Conservation (phyloP, 2,329 filamentous ascomycete species). For the Magnaporthiopsis poae region DNA sequence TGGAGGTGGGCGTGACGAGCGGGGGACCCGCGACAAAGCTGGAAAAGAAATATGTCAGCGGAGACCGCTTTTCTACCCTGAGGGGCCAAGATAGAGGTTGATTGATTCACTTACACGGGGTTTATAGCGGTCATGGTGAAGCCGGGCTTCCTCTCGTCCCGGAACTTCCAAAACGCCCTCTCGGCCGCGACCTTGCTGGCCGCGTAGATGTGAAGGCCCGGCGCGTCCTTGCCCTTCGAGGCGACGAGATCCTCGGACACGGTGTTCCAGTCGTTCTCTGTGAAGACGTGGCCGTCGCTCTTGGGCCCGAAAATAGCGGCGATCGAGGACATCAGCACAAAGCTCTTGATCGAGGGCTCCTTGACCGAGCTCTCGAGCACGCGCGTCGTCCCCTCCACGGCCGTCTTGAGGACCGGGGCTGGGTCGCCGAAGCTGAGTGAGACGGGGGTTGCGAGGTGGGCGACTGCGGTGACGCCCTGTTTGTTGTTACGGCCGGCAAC, state of each 20-base stretch:
- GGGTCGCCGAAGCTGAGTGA: slow-evolving; percentile 16
- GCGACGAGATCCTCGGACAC: slow-evolving; percentile 10
- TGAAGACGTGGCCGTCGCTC: slow-evolving; percentile 10
- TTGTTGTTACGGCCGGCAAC: not conserved
- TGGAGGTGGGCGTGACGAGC: slow-evolving; percentile 20
- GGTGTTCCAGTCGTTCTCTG: slow-evolving; percentile 20
- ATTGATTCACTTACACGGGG: slow-evolving; percentile 26
- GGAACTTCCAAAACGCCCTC: slow-evolving; percentile 24
- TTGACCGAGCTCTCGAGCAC: slow-evolving; percentile 14
- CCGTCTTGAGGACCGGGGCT: slow-evolving; percentile 14
- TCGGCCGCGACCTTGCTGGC: slow-evolving; percentile 24
- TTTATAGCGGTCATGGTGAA: slow-evolving; percentile 31
- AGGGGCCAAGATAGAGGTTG: no score
- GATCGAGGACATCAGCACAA: slow-evolving; percentile 20
- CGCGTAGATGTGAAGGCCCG: slow-evolving; percentile 17
- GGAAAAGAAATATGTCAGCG: not conserved
- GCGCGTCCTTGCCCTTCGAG: slow-evolving; percentile 13
- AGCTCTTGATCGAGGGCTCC: slow-evolving; percentile 14
- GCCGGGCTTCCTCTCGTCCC: slow-evolving; percentile 23
- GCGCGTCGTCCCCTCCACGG: slow-evolving; percentile 14
- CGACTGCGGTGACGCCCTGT: not conserved
- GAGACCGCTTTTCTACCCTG: no score
- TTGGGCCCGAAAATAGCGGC: slow-evolving; percentile 9
- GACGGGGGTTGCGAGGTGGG: slow-evolving; percentile 17
- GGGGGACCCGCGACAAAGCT: slow-evolving; percentile 32